phyloP scores from a whole-genome alignment of 352 stramenopile genomes.

The Phytophthora kernoviae region DNA sequence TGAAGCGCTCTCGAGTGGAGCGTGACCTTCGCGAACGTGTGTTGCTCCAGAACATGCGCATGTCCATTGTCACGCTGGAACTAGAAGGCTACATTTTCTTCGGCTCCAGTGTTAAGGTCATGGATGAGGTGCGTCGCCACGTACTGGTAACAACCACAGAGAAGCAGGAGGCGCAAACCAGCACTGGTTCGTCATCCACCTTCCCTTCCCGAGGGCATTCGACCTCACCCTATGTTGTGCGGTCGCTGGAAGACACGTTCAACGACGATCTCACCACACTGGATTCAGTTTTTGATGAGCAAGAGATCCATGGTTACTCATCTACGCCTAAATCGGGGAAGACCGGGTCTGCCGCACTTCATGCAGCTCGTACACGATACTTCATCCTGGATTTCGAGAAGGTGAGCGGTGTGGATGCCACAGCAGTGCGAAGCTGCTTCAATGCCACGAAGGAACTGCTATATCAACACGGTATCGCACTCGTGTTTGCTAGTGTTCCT shows the following conservation, averaged over 20 bases:
- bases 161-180: constrained; percentile 37
- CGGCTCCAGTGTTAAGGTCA: constrained; percentile 86
- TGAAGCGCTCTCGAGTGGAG: constrained; percentile 84
- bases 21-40: constrained; percentile 77
- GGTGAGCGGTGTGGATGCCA: constrained; percentile 90
- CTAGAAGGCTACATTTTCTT: constrained; percentile 91
- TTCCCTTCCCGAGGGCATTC: constrained; percentile 17
- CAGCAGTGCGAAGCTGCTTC: constrained; percentile 87
- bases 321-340: constrained; percentile 37
- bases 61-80: constrained; percentile 87
- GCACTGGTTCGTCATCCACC: constrained; percentile 24
- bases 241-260: constrained; percentile 31
- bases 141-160: constrained; percentile 61
- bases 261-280: constrained; percentile 65
- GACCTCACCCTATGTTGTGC: constrained; percentile 35
- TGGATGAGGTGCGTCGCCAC: constrained; percentile 86
- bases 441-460: constrained; percentile 86
- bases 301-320: constrained; percentile 45
- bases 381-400: constrained; percentile 91
- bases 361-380: constrained; percentile 78
- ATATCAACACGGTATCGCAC: constrained; percentile 71
- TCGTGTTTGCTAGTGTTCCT: constrained; percentile 80
- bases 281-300: constrained; percentile 54
- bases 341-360: constrained; percentile 39
- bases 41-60: constrained; percentile 68